A percentile compares a stretch with the other conserved stretches of the same genome.
Conservation (phyloP, 1,139 yeast species). For the Magnusiomyces sp. region DNA sequence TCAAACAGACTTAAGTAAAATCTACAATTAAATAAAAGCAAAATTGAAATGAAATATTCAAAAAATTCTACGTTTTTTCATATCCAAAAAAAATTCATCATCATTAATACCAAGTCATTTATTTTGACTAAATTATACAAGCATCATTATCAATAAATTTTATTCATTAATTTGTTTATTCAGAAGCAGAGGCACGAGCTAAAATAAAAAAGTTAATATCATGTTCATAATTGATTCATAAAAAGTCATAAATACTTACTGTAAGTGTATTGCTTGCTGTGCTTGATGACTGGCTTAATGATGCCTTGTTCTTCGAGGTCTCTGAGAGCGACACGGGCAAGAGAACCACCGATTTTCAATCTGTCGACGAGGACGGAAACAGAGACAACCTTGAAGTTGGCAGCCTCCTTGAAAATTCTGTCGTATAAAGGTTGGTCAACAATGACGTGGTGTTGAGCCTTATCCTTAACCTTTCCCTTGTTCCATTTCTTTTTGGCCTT, state of each 20-base stretch:
- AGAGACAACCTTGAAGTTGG: constrained; percentile 97
- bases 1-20: too few species aligned
- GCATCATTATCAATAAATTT: constrained; percentile 3
- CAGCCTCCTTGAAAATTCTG: constrained; percentile 98
- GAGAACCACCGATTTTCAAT: constrained; percentile 97
- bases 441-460: constrained; percentile 97
- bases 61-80: background rate
- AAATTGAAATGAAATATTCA: background rate
- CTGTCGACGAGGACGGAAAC: constrained; percentile 98
- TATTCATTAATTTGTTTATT: constrained; percentile 9
- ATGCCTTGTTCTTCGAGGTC: constrained; percentile 94
- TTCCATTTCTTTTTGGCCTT: constrained; percentile 99
- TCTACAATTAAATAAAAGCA: background rate
- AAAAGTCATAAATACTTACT: constrained; percentile 21
- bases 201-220: constrained; percentile 4
- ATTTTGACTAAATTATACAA: constrained; percentile 5
- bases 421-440: constrained; percentile 98
- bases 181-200: constrained; percentile 13
- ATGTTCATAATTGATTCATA: background rate
- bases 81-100: too few species aligned
- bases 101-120: background rate
- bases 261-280: constrained; percentile 97
- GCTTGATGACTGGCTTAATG: constrained; percentile 89
- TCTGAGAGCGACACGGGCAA: constrained; percentile 96
- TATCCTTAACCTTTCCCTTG: constrained; percentile 99